Evolutionary conservation across 2,329 filamentous ascomycete species (phyloP).

Genomic region (Penicillium palitans): DNA sequence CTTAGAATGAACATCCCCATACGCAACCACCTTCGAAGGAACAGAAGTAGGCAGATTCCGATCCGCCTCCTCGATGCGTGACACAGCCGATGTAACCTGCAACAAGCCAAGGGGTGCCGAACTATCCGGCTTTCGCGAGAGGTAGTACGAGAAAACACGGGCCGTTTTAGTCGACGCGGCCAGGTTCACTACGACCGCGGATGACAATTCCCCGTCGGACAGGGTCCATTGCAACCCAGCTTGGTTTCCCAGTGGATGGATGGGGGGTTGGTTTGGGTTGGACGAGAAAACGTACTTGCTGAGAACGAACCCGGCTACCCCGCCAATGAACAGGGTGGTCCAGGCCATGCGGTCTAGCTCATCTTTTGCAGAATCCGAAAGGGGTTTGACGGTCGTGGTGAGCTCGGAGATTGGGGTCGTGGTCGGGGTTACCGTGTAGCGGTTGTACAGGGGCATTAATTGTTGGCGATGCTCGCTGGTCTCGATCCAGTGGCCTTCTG

Average conservation of each 20-base stretch:
- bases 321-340: conserved; percentile 28
- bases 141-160: conserved; percentile 28
- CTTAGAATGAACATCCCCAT: conserved; percentile 2
- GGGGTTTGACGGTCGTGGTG: background rate
- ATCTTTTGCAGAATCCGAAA: conserved; percentile 5
- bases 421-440: conserved; percentile 33
- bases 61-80: conserved; percentile 8
- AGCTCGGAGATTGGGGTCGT: background rate
- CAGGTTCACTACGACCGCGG: conserved; percentile 36
- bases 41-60: background rate
- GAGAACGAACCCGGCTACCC: conserved; percentile 34
- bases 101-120: conserved; percentile 27
- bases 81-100: conserved; percentile 29
- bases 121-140: conserved; percentile 19
- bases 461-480: conserved; percentile 38
- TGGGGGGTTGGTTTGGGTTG: conserved; percentile 14
- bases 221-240: conserved; percentile 27
- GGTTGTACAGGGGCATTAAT: conserved; percentile 50
- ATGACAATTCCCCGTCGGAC: conserved; percentile 35
- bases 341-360: conserved; percentile 28
- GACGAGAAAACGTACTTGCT: conserved; percentile 36
- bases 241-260: conserved; percentile 20
- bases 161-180: conserved; percentile 35
- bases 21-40: conserved; percentile 11
- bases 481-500: conserved; percentile 40